These are phyloP conservation scores for Colletotrichum sp. DNA, from an alignment of 2,329 filamentous ascomycete genomes.

Conservation along the genomic window DNA sequence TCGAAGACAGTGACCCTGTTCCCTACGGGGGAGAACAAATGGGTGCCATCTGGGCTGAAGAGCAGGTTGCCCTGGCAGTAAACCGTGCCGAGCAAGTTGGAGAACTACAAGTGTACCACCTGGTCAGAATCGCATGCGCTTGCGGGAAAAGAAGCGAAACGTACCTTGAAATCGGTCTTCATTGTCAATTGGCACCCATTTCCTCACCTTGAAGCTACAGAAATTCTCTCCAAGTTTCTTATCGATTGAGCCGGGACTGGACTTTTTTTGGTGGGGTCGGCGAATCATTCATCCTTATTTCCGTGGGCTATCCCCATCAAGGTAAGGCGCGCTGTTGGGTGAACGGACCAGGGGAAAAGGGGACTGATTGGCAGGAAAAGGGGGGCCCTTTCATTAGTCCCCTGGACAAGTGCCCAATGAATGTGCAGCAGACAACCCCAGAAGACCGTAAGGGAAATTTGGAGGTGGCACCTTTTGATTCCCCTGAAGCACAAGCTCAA, in stretches of 20 bases:
- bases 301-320: neutral
- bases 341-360: slow-evolving; percentile 15
- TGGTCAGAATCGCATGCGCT: neutral
- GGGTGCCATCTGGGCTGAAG: slow-evolving; percentile 95
- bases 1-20: slow-evolving; percentile 97
- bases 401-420: slow-evolving; percentile 19
- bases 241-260: slow-evolving; percentile 35
- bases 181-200: slow-evolving; percentile 63
- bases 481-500: slow-evolving; percentile 28
- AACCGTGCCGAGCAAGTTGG: slow-evolving; percentile 96
- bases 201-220: slow-evolving; percentile 10
- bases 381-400: slow-evolving; percentile 23
- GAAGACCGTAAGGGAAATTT: slow-evolving; percentile 23
- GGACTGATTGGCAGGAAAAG: slow-evolving; percentile 24
- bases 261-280: slow-evolving; percentile 35
- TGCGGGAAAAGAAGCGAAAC: slow-evolving; percentile 15
- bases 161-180: slow-evolving; percentile 99
- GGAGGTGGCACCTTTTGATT: slow-evolving; percentile 26
- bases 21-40: slow-evolving; percentile 93
- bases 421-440: slow-evolving; percentile 14
- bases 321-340: neutral
- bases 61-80: slow-evolving; percentile 98
- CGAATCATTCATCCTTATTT: slow-evolving; percentile 37
- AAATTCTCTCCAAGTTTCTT: slow-evolving; percentile 28
- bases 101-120: slow-evolving; percentile 71